These are phyloP conservation scores for Hypsizygus marmoreus DNA, from an alignment of 768 basidiomycete species.

Conservation along the genomic window DNA sequence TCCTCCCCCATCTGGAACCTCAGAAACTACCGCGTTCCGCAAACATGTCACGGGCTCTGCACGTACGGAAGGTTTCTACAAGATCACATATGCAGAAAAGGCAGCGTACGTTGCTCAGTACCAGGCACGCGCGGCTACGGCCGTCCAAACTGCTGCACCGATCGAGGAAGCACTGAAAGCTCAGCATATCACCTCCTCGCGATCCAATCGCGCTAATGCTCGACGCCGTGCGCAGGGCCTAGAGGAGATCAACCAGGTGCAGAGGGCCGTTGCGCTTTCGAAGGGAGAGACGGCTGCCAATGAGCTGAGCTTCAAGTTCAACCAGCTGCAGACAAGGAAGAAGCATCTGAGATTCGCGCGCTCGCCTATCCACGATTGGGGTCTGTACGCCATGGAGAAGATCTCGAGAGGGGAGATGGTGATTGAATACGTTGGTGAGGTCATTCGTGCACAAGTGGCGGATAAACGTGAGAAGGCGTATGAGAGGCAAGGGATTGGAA, in stretches of 20 bases:
- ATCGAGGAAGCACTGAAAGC: conserved; percentile 48
- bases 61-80: conserved; percentile 93
- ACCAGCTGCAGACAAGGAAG: conserved; percentile 96
- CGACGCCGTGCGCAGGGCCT: conserved; percentile 89
- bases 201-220: conserved; percentile 91
- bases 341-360: conserved; percentile 95
- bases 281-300: conserved; percentile 72
- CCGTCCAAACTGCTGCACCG: conserved; percentile 41
- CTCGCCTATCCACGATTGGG: conserved; percentile 98
- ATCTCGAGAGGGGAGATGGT: conserved; percentile 97
- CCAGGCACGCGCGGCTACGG: conserved; percentile 55
- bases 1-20: conserved; percentile 28
- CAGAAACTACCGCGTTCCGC: conserved; percentile 57
- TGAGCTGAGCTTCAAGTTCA: conserved; percentile 91
- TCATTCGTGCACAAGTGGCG: conserved; percentile 92
- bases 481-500: conserved; percentile 95
- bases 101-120: conserved; percentile 91
- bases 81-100: conserved; percentile 90
- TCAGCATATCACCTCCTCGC: conserved; percentile 71
- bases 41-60: conserved; percentile 85
- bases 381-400: conserved; percentile 95
- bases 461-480: conserved; percentile 97
- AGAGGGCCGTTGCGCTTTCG: conserved; percentile 74
- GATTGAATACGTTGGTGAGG: conserved; percentile 98
- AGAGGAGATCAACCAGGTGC: conserved; percentile 93